phyloP scores from a whole-genome alignment of 2,329 filamentous ascomycete genomes.

The Davidsoniella neocaledoniae region DNA sequence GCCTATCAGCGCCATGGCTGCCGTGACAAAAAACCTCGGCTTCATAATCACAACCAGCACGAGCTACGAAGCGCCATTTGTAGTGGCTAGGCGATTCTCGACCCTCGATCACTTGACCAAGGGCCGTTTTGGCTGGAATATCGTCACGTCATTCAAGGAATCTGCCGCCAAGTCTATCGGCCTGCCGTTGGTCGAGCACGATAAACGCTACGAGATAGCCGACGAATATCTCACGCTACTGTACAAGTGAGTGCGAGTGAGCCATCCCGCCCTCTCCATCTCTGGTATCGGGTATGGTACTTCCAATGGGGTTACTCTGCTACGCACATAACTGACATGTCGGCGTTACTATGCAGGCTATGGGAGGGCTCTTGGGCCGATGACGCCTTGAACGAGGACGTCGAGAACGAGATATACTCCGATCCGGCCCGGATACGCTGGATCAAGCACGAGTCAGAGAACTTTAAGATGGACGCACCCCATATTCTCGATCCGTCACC shows the following conservation, averaged over 20 bases:
- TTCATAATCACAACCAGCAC: constrained; percentile 53
- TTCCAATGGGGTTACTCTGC: not conserved
- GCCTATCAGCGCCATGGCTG: constrained; percentile 49
- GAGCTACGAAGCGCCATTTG: constrained; percentile 53
- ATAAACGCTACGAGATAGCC: constrained; percentile 39
- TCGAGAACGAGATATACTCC: constrained; percentile 31
- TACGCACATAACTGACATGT: not conserved
- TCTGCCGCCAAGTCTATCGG: constrained; percentile 48
- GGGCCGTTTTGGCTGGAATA: constrained; percentile 33
- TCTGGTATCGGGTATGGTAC: not conserved
- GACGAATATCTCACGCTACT: constrained; percentile 42
- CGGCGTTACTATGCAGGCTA: not conserved
- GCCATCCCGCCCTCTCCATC: too few species aligned
- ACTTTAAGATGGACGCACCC: constrained; percentile 40
- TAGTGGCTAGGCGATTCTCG: constrained; percentile 45
- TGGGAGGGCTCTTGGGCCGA: constrained; percentile 37
- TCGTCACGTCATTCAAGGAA: constrained; percentile 53
- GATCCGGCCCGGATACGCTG: constrained; percentile 33
- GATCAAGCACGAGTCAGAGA: constrained; percentile 45
- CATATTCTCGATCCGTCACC: constrained; percentile 45
- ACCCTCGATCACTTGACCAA: constrained; percentile 51
- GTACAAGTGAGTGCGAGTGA: constrained; percentile 30
- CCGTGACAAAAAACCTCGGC: constrained; percentile 46
- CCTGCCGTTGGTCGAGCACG: constrained; percentile 30
- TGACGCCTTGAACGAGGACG: constrained; percentile 41